Conservation (phyloP, 164 flowering plant genomes). For the Brasenia schreberi region DNA sequence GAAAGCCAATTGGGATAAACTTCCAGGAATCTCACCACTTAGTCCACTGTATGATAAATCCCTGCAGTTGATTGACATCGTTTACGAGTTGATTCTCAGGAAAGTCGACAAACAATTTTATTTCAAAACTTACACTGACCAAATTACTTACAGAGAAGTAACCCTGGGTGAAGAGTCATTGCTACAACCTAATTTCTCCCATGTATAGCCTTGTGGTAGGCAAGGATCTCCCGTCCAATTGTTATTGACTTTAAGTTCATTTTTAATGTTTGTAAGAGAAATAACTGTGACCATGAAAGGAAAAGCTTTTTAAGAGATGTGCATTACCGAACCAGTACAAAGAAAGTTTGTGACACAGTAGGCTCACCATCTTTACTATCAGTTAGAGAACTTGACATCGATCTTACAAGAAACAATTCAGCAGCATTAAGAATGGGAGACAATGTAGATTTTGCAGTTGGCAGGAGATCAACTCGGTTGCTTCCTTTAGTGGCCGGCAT, state of each 20-base stretch:
- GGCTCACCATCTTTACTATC: neutral
- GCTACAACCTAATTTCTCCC: slow-evolving; percentile 35
- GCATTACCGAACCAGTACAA: neutral
- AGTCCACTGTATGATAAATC: slow-evolving; percentile 27
- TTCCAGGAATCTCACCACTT: slow-evolving; percentile 18
- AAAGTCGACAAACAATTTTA: no score
- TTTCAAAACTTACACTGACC: neutral
- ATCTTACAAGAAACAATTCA: neutral
- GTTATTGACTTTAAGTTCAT: slow-evolving; percentile 11
- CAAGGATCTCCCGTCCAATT: slow-evolving; percentile 58
- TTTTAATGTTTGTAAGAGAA: slow-evolving; percentile 22
- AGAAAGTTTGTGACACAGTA: no score
- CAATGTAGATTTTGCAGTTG: neutral
- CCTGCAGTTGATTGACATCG: slow-evolving; percentile 8
- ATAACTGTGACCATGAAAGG: slow-evolving; percentile 11
- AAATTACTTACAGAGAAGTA: slow-evolving; percentile 21
- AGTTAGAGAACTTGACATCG: neutral
- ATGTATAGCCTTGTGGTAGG: slow-evolving; percentile 16
- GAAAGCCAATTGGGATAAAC: slow-evolving; percentile 15
- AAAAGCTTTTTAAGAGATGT: no score
- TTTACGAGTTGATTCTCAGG: neutral
- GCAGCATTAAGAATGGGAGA: neutral
- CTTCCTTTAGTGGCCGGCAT: neutral
- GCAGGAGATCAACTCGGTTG: neutral
- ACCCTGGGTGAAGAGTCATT: slow-evolving; percentile 10